Conservation (phyloP, 148 eudicot genomes). For the Cornus florida region DNA sequence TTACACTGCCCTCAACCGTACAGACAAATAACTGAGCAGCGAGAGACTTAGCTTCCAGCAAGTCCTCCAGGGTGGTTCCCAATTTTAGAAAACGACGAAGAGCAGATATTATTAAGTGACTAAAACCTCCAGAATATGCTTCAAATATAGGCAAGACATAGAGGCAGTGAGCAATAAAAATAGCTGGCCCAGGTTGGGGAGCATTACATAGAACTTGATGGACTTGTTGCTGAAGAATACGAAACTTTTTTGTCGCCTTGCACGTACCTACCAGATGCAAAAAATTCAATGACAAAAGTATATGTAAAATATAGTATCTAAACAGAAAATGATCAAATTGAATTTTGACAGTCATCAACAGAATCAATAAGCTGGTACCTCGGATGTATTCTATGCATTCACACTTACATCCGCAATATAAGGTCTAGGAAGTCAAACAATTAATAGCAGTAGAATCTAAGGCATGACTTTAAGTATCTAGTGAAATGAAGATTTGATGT, state of each 20-base stretch:
- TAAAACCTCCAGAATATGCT: slow-evolving; percentile 68
- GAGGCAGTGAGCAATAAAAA: slow-evolving; percentile 74
- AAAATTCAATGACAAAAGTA: slow-evolving; percentile 1
- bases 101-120: slow-evolving; percentile 79
- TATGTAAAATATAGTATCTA: neutral
- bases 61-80: slow-evolving; percentile 41
- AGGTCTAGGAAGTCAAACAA: no score
- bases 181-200: slow-evolving; percentile 81
- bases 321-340: neutral
- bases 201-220: slow-evolving; percentile 55
- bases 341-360: neutral
- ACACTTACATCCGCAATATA: no score
- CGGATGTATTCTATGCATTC: no score
- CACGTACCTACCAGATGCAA: slow-evolving; percentile 55
- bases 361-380: neutral
- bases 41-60: slow-evolving; percentile 48
- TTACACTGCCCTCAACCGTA: slow-evolving; percentile 40
- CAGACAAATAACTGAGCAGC: slow-evolving; percentile 67
- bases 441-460: no score
- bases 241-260: slow-evolving; percentile 84
- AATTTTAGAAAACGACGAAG: slow-evolving; percentile 62
- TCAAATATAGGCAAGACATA: slow-evolving; percentile 71
- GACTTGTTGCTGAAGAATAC: slow-evolving; percentile 80
- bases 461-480: no score
- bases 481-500: no score